A percentile compares a stretch with the other conserved stretches of the same genome.
These are phyloP conservation scores for Avena sativa DNA, from an alignment of 176 grass and related monocot genomes.

Conservation along the genomic window DNA sequence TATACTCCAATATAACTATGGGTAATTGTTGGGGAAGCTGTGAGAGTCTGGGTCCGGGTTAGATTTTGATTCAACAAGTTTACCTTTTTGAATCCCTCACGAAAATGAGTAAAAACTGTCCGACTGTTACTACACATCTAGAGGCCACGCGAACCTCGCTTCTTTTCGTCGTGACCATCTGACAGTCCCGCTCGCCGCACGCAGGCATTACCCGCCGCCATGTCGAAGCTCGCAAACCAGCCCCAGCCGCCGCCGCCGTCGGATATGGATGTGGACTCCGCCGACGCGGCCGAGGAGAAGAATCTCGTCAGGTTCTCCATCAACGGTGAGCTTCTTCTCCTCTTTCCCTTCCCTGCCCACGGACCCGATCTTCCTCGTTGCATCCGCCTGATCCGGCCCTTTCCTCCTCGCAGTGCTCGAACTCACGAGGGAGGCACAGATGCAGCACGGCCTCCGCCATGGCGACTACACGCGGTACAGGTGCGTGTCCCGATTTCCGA, in stretches of 20 bases:
- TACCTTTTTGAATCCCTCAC: too few species aligned
- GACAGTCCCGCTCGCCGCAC: background rate
- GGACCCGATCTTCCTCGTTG: background rate
- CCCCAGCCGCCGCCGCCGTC: slow-evolving; percentile 6
- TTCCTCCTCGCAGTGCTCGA: slow-evolving; percentile 65
- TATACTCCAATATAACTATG: too few species aligned
- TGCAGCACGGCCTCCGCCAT: slow-evolving; percentile 95
- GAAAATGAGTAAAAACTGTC: too few species aligned
- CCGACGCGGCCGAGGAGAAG: slow-evolving; percentile 54
- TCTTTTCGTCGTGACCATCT: background rate
- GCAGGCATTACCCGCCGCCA: slow-evolving; percentile 11
- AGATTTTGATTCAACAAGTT: too few species aligned
- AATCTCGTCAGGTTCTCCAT: slow-evolving; percentile 77
- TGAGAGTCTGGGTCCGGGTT: too few species aligned
- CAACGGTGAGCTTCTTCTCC: slow-evolving; percentile 57
- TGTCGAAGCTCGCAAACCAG: slow-evolving; percentile 53
- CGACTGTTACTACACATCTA: background rate
- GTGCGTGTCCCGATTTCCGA: slow-evolving; percentile 27
- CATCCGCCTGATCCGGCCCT: slow-evolving; percentile 6
- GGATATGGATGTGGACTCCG: slow-evolving; percentile 75
- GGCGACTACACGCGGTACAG: slow-evolving; percentile 91
- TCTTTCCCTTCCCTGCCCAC: background rate
- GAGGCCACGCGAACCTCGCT: background rate
- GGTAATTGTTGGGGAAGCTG: too few species aligned
- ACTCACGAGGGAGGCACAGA: slow-evolving; percentile 89